Base-by-base conservation (phyloP, 1,284 basidiomycete genomes). In the Sanghuangporus weigelae region DNA sequence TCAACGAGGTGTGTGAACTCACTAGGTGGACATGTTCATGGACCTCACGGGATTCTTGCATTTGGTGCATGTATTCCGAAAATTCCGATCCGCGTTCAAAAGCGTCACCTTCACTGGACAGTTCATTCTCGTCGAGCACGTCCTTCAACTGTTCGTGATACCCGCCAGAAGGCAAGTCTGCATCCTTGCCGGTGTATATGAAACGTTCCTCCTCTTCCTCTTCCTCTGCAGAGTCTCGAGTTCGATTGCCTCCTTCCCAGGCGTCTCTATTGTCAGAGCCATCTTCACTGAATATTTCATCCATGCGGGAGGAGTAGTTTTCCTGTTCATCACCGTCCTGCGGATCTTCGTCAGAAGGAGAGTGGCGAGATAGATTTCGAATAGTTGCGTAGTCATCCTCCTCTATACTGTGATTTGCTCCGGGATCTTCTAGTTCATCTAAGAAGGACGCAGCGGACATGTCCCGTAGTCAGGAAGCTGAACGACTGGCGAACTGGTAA, bases 101-200 rank as follows among this genome's bases (percentile, higher is more conserved):
- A 36, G 77, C 74, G 62, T 84, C 83, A 35, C 83, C 81, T 62
- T 82, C 81, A 62, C 66, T 67, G 46, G 66, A 66, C 12, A 82
- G 77, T 31, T 89, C 87, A 50, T 81, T 76, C 50, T 81, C 77
- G 59, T 86, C 84, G 69, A 96, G 79, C 66, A 93, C 83, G 70
- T 94, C 84, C 63, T 85, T 77, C 70, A 94, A 74, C 73, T 88
- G 81, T 72, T 92, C 80, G 56, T 80, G 77, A 74, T 94, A 87
- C 69, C 72, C 73, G 10, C 70, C 73, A n/a, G 68, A 60, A 11
- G 73, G 72, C 42, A 67, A 62, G 31, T 76, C 75, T 1, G 86
- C 81, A 69, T 93, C 90, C 38, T 84, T 77, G 16, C 90, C 91
- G 23, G 79, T 78, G 70, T 93, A 93, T 49, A 92, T 67, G 68